Evolutionary conservation across 2,329 filamentous ascomycete genomes (phyloP).

Genomic region (Sporothrix curviconia): DNA sequence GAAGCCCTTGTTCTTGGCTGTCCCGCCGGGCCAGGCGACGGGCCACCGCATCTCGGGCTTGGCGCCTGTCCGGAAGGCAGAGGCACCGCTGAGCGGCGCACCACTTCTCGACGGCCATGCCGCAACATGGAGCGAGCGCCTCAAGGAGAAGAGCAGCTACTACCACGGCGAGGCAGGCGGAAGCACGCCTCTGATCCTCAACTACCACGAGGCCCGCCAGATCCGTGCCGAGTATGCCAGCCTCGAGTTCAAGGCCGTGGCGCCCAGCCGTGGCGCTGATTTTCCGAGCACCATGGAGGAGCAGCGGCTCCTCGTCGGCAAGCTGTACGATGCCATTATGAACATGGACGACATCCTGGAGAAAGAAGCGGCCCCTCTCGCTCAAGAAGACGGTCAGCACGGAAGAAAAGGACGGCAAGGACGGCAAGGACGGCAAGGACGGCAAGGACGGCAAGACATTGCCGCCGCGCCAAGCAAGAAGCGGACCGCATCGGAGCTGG

Average conservation of each 20-base stretch:
- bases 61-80: neutral
- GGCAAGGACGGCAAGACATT: neutral
- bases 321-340: conserved; percentile 25
- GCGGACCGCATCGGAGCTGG: neutral
- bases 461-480: neutral
- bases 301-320: conserved; percentile 22
- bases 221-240: conserved; percentile 18
- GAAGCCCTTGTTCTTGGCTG: conserved; percentile 5
- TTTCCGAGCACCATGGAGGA: conserved; percentile 22
- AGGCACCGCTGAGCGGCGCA: conserved; percentile 11
- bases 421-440: neutral
- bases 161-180: neutral
- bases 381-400: conserved; percentile 1
- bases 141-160: conserved; percentile 4
- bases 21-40: conserved; percentile 10
- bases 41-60: neutral
- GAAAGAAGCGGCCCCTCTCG: conserved; percentile 4
- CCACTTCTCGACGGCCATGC: conserved; percentile 11
- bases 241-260: conserved; percentile 13
- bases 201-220: conserved; percentile 12
- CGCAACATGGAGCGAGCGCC: conserved; percentile 11
- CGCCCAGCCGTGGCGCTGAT: neutral
- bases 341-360: conserved; percentile 19
- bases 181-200: conserved; percentile 10
- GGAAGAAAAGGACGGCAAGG: neutral